Conservation (phyloP, 2,329 filamentous ascomycete genomes). For the Stemphylium vesicarium region DNA sequence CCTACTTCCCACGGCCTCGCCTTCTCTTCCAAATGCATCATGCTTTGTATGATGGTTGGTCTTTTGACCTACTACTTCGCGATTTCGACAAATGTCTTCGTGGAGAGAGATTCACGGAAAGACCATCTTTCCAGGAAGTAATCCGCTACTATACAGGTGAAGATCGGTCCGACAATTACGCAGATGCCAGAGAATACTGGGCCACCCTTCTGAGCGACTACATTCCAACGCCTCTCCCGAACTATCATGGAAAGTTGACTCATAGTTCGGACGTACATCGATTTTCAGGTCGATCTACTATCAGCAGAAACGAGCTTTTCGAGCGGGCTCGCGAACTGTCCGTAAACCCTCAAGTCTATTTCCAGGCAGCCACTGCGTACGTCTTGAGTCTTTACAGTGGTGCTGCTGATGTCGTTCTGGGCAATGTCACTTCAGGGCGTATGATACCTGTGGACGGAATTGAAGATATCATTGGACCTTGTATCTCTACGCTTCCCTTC, state of each 20-base stretch:
- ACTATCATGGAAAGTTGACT: slow-evolving; percentile 56
- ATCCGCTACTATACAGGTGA: slow-evolving; percentile 55
- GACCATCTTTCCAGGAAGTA: slow-evolving; percentile 69
- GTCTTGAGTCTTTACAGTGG: slow-evolving; percentile 71
- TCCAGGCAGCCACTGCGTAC: slow-evolving; percentile 74
- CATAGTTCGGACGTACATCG: slow-evolving; percentile 6
- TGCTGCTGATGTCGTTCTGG: slow-evolving; percentile 71
- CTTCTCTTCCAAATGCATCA: slow-evolving; percentile 72
- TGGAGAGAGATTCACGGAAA: slow-evolving; percentile 34
- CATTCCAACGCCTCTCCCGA: slow-evolving; percentile 63
- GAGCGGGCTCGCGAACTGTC: slow-evolving; percentile 38
- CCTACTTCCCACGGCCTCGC: slow-evolving; percentile 16
- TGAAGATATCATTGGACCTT: slow-evolving; percentile 79
- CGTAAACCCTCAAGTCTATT: slow-evolving; percentile 72
- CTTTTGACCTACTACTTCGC: slow-evolving; percentile 73
- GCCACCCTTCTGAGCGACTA: slow-evolving; percentile 66
- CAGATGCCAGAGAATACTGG: slow-evolving; percentile 66
- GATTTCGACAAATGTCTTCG: slow-evolving; percentile 67
- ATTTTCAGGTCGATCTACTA: slow-evolving; percentile 28
- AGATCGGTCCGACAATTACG: not conserved
- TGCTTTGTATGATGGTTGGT: slow-evolving; percentile 93
- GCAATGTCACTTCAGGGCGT: slow-evolving; percentile 81
- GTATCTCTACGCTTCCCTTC: slow-evolving; percentile 76
- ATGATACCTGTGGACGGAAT: slow-evolving; percentile 73
- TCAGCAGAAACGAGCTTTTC: slow-evolving; percentile 22